phyloP scores from a whole-genome alignment of 73 alveolate genomes.

The Tetrahymena borealis region DNA sequence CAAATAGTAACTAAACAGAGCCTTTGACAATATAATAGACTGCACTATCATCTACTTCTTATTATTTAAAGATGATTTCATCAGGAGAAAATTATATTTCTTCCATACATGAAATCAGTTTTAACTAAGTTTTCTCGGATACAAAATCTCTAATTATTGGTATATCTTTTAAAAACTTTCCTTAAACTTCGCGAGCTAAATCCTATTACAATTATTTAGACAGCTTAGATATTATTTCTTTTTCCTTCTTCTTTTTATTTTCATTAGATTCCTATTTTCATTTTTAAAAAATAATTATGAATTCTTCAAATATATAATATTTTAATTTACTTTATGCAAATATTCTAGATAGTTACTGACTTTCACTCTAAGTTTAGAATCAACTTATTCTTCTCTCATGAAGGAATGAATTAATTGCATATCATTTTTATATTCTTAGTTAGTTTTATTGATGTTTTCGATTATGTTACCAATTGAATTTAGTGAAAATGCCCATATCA shows the following conservation, averaged over 20 bases:
- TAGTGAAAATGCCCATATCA: constrained; percentile 76
- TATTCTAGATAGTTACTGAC: constrained; percentile 72
- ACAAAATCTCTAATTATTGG: constrained; percentile 34
- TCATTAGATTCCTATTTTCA: constrained; percentile 38
- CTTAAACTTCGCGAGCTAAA: constrained; percentile 52
- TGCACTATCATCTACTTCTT: constrained; percentile 58
- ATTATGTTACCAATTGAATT: constrained; percentile 75
- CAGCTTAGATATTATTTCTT: constrained; percentile 46
- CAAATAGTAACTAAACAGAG: constrained; percentile 53
- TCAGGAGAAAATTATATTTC: constrained; percentile 63
- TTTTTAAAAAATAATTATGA: too few species aligned
- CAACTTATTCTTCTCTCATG: constrained; percentile 55
- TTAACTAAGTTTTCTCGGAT: constrained; percentile 37
- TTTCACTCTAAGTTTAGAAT: constrained; percentile 59
- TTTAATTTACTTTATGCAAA: constrained; percentile 44
- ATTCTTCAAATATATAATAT: too few species aligned
- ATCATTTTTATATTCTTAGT: constrained; percentile 62
- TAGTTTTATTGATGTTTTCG: constrained; percentile 48
- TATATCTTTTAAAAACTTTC: constrained; percentile 56
- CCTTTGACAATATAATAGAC: constrained; percentile 68
- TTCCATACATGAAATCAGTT: constrained; percentile 45
- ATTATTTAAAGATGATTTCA: constrained; percentile 57
- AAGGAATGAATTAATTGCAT: constrained; percentile 60
- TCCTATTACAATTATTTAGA: constrained; percentile 58
- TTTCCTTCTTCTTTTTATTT: constrained; percentile 63